Percentiles rank a stretch among this genome's conserved stretches.
These are phyloP conservation scores for Arachnopeziza araneosa DNA, from an alignment of 2,329 filamentous ascomycete species.

Conservation along the genomic window DNA sequence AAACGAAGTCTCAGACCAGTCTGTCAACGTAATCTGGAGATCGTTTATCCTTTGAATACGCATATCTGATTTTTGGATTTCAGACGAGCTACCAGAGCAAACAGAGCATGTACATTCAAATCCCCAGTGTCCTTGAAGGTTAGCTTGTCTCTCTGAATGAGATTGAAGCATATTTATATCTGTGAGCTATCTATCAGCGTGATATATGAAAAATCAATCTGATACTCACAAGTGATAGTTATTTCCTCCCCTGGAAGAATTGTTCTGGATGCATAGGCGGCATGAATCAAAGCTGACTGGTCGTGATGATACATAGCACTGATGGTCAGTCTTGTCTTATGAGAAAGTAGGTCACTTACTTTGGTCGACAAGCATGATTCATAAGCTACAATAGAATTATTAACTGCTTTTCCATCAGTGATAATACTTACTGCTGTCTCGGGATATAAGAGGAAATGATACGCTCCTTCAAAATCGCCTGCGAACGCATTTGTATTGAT, in stretches of 20 bases:
- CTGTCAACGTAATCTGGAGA: constrained; percentile 31
- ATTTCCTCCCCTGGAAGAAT: constrained; percentile 38
- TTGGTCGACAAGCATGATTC: constrained; percentile 40
- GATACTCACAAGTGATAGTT: constrained; percentile 33
- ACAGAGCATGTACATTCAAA: constrained; percentile 36
- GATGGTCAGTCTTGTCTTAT: constrained; percentile 3
- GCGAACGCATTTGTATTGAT: constrained; percentile 27
- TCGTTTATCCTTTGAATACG: constrained; percentile 31
- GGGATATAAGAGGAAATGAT: constrained; percentile 26
- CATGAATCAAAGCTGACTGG: constrained; percentile 32
- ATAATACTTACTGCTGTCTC: constrained; percentile 22
- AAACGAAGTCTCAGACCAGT: constrained; percentile 29
- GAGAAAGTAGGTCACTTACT: constrained; percentile 22
- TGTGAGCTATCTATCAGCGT: not conserved
- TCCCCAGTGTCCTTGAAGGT: constrained; percentile 33
- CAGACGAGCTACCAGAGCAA: constrained; percentile 28
- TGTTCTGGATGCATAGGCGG: constrained; percentile 34
- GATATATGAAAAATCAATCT: not conserved
- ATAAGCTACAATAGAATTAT: constrained; percentile 28
- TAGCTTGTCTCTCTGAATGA: constrained; percentile 26
- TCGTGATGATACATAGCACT: constrained; percentile 34
- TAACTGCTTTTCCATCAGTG: not conserved
- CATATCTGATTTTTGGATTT: constrained; percentile 30
- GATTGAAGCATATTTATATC: constrained; percentile 31
- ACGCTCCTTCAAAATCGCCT: constrained; percentile 21